A percentile compares a stretch with the other conserved stretches of the same genome.
Conservation (phyloP, 2,329 filamentous ascomycete genomes). For the Sarocladium strictum region DNA sequence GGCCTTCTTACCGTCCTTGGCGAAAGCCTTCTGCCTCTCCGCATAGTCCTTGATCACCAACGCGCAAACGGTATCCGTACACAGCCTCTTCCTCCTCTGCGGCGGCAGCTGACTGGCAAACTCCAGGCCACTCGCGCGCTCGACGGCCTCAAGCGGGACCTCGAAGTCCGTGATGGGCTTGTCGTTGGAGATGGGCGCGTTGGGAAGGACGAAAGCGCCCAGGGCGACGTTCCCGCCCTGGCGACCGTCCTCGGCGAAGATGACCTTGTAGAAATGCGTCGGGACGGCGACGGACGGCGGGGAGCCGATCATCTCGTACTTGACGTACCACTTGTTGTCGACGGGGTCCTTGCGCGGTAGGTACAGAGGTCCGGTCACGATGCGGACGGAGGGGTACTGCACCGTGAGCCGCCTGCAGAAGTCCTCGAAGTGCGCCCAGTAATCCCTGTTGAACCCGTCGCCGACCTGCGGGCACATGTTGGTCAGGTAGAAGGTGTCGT, state of each 20-base stretch:
- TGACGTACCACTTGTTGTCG: conserved; percentile 93
- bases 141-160: conserved; percentile 86
- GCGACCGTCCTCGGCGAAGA: conserved; percentile 82
- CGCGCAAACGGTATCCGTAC: conserved; percentile 78
- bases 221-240: conserved; percentile 71
- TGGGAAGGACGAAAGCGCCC: conserved; percentile 92
- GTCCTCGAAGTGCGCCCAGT: conserved; percentile 98
- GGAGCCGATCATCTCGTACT: conserved; percentile 90
- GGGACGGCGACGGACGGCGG: conserved; percentile 94
- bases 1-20: conserved; percentile 27
- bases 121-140: conserved; percentile 86
- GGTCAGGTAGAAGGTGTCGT: conserved; percentile 85
- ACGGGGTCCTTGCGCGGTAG: conserved; percentile 73
- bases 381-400: conserved; percentile 77
- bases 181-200: conserved; percentile 78
- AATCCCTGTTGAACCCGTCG: conserved; percentile 97
- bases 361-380: conserved; percentile 92
- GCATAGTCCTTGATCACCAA: conserved; percentile 77
- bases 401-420: conserved; percentile 82
- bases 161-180: conserved; percentile 90
- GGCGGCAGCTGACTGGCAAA: conserved; percentile 77
- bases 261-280: conserved; percentile 99
- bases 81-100: conserved; percentile 70
- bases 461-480: conserved; percentile 99
- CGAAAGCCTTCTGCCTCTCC: conserved; percentile 54